Evolutionary conservation across 345 rosid genomes (phyloP), one percentile per base, ranked within the genome.

Genomic region (Eucalyptus melliodora): DNA sequence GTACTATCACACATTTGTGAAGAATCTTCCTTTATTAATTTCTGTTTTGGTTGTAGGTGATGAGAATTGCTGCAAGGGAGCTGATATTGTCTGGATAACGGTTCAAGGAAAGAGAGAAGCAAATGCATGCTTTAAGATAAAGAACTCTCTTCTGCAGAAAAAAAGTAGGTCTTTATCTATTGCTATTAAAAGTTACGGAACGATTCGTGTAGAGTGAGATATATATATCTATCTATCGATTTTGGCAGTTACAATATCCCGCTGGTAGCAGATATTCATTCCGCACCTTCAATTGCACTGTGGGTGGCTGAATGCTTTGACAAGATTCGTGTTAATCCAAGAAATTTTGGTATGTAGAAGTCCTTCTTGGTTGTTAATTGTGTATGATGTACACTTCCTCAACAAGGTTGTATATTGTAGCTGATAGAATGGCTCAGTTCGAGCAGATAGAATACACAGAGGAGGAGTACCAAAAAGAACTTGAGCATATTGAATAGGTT

Each of bases 91-190:
- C 50, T 95, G 98, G 88, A 97, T 98, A 89, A 98, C 98, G 88
- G 97, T 98, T 91, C 99, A 98, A 95, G 98, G 99, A 92, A 98
- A 95, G 95, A 97, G 92, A 94, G 99, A 97, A 90, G 99, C 99
- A 3, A 97, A 97, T 91, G 98, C 99, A 7, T 97, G 99, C 90
- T 97, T 96, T 91, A 99, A 97, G 90, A 98, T 98, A 17, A 97
- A 97, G 92, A 96, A 97, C 89, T 77, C 96, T 86, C 97, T 98
- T 85, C 95, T 98, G 90, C 99, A 98, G 95, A n/a, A 47, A 95
- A 95, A 89, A 98, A 96, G 99, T 98, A 31, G n/a, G 49, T 45
- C n/a, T 50, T 19, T 50, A n/a, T 80, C n/a, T 27, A 16, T 13
- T n/a, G 30, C 83, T 50, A 34, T 44, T n/a, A 30, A 49, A 31